Base-by-base conservation (phyloP, 164 flowering plant genomes). In the Stephania cephalantha region DNA sequence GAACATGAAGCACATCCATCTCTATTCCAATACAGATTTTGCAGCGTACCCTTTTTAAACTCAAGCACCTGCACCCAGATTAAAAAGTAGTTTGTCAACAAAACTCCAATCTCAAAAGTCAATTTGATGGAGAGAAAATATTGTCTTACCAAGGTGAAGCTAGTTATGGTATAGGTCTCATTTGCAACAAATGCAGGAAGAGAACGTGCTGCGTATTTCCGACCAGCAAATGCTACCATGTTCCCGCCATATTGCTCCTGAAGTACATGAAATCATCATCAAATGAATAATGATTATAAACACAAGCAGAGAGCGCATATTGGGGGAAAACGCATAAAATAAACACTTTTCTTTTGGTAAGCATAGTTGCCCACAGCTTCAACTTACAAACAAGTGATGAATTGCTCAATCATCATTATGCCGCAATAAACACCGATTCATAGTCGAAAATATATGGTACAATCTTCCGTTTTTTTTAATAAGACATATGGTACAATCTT, bases 161-260 rank as follows among this genome's bases (percentile, higher is more conserved):
- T 93, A 77, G 97, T 93, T 18, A 95, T 90, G 13, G 83, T 90
- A 79, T 74, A 89, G 58, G 94, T 80, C 64, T 72, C 18, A 75
- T 93, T 90, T 70, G 98, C 95, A 82, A 92, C 97, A 81, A 95
- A 93, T 67, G 91, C 88, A 77, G 93, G 87, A 2, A 48, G 75
- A 46, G 99, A 93, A 75, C 94, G 84, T 46, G 99, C 99, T 76
- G 99, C 99, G 82, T 93, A 95, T 77, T 90, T 93, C 68, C 90
- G 83, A 50, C 99, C 99, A 25, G 99, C 98, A 90, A 95, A 95
- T 79, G 98, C 99, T 25, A 93, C 99, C 99, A 95, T 94, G 83
- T 90, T 87, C 5, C 98, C 96, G 69, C 92, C 95, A 78, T 50
- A 74, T 66, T 75, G 44, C 58, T 81, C 90, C 97, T 94, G 89